Base-by-base conservation (phyloP, 352 stramenopile species). In the Phytophthora nicotianae region DNA sequence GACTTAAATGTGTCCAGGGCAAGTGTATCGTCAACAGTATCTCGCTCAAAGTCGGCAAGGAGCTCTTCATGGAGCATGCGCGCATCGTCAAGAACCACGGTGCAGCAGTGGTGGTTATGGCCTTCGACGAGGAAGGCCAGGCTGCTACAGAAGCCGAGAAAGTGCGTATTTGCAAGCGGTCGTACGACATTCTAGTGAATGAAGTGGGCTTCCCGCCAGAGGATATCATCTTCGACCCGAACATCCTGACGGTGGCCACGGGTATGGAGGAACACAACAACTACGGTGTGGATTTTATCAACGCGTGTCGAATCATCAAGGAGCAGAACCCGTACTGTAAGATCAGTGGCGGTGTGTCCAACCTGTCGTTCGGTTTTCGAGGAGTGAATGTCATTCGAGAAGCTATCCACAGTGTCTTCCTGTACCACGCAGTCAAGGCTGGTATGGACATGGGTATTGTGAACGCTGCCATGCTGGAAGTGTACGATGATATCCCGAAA, bases 381-480 rank as follows among this genome's bases (percentile, higher is more conserved):
- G 97, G 96, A 52, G 96, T 98, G n/a, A 98, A 98, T 58, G 96
- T 98, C 61, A 98, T 99, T 72, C 93, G 97, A 55, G 96, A 99
- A 71, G 96, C 91, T 0, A 98, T 98, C 50, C 93, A 98, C 72
- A 91, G 91, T 68, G 95, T 98, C 11, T 99, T 99, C 60, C 74
- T 99, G 29, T 97, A 98, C 50, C 88, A 99, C 74, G 95, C 95
- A 2, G 95, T 98, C 50, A 70, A 98, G 33, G 95, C 95, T 54
- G 97, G 97, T 27, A 99, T 99, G 97, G 97, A 99, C 77, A 98
- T 99, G 79, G 97, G 97, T 63, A 99, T 99, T 73, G 97, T 99
- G 38, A 99, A 99, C 74, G 89, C 96, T 7, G 81, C 89, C 35
- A 90, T 87, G 79, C 72, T 90, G 21, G 78, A 96, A 57, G 75